Conservation (phyloP, 2,329 filamentous ascomycete species). For the Ophiostoma sp. region DNA sequence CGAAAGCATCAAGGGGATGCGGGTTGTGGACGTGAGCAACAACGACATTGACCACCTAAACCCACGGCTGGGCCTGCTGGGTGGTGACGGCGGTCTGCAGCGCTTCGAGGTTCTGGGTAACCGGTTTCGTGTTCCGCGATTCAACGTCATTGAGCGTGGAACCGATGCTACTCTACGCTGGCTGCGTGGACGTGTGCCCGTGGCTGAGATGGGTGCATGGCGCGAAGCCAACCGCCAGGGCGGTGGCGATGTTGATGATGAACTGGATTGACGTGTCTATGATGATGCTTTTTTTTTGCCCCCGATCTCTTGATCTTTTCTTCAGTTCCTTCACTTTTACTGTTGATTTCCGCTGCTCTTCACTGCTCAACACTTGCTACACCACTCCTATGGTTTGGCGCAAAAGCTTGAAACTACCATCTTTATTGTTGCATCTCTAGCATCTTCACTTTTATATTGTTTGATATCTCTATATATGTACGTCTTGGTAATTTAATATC, state of each 20-base stretch:
- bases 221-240: constrained; percentile 35
- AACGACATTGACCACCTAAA: constrained; percentile 83
- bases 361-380: background rate
- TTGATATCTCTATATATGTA: background rate
- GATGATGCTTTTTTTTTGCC: background rate
- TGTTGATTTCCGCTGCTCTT: background rate
- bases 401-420: background rate
- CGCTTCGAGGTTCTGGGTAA: constrained; percentile 77
- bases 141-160: constrained; percentile 76
- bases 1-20: constrained; percentile 67
- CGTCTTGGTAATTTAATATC: background rate
- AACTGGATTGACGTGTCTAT: constrained; percentile 18
- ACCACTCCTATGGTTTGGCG: background rate
- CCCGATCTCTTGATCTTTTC: background rate
- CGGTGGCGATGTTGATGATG: constrained; percentile 21
- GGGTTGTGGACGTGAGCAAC: constrained; percentile 71
- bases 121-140: constrained; percentile 78
- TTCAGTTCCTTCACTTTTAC: background rate
- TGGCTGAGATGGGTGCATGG: constrained; percentile 55
- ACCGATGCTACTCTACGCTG: constrained; percentile 79
- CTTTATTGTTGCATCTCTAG: background rate
- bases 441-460: background rate
- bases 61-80: constrained; percentile 71
- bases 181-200: constrained; percentile 70
- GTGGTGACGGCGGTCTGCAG: constrained; percentile 55